phyloP scores from a whole-genome alignment of 176 grass and related monocot genomes.

The Carex cristatella region DNA sequence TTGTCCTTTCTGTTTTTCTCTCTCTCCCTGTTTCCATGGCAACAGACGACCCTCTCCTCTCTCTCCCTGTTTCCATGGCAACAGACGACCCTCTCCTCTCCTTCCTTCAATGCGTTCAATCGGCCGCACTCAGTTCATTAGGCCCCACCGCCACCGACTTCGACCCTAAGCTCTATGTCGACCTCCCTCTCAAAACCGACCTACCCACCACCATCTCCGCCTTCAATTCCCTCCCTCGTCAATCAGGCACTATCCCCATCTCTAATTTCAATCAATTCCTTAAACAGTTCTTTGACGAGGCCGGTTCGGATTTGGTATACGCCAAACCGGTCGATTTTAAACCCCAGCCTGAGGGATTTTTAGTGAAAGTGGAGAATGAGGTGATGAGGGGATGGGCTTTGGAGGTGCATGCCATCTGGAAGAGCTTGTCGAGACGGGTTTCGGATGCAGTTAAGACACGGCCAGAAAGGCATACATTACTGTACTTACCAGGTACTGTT shows the following conservation, averaged over 20 bases:
- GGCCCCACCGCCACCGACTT: conserved; percentile 35
- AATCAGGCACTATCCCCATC: conserved; percentile 14
- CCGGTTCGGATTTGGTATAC: conserved; percentile 64
- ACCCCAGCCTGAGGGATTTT: conserved; percentile 54
- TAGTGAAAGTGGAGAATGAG: conserved; percentile 47
- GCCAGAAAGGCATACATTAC: conserved; percentile 70
- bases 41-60: conserved; percentile 30
- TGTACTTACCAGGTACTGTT: conserved; percentile 48
- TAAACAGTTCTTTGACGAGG: conserved; percentile 32
- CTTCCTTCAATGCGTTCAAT: conserved; percentile 75
- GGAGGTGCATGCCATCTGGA: conserved; percentile 90
- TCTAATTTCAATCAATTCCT: conserved; percentile 37
- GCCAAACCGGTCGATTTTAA: conserved; percentile 47
- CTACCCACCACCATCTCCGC: conserved; percentile 30
- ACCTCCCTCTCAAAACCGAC: conserved; percentile 58
- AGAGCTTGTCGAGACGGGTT: conserved; percentile 40
- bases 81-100: conserved; percentile 31
- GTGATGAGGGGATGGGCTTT: conserved; percentile 70
- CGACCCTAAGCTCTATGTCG: conserved; percentile 90
- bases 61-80: background rate
- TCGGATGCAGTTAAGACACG: conserved; percentile 26
- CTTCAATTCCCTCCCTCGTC: conserved; percentile 26
- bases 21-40: background rate
- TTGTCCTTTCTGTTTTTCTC: background rate
- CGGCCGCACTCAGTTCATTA: conserved; percentile 39